Conservation (phyloP, 176 grass and related monocot genomes). For the Eragrostis curvula region DNA sequence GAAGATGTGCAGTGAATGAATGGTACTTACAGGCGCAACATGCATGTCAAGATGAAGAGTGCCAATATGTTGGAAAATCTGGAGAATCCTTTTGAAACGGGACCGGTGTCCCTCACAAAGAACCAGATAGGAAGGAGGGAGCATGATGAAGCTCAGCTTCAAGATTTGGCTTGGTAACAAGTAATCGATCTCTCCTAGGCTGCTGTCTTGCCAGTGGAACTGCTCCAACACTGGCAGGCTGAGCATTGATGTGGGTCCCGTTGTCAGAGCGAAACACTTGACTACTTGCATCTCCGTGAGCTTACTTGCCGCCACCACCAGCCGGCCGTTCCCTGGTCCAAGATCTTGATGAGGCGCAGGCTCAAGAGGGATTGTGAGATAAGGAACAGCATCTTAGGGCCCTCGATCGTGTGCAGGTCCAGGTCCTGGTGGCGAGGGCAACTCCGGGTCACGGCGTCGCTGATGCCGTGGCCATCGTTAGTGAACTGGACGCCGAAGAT, state of each 20-base stretch:
- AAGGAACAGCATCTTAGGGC: neutral
- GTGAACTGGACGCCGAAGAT: neutral
- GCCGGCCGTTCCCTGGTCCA: neutral
- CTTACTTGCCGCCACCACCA: neutral
- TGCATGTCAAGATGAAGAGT: constrained; percentile 12
- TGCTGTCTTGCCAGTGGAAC: neutral
- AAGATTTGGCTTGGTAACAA: neutral
- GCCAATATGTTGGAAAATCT: neutral
- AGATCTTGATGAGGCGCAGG: neutral
- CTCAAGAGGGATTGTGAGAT: neutral
- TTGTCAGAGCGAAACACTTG: neutral
- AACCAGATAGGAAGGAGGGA: neutral
- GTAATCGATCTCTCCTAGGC: neutral
- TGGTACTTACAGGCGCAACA: constrained; percentile 18
- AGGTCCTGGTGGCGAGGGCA: neutral
- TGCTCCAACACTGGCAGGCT: neutral
- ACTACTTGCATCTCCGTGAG: neutral
- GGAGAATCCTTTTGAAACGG: neutral
- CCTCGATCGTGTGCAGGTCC: neutral
- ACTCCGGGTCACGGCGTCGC: neutral
- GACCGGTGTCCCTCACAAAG: neutral
- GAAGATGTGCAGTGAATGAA: neutral
- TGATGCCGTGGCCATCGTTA: neutral
- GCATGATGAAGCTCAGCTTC: neutral
- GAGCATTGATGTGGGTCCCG: neutral